Percentiles rank a stretch among this genome's conserved stretches.
Evolutionary conservation across 805 yeast genomes (phyloP).

Genomic region (Wickerhamomyces queroliae): DNA sequence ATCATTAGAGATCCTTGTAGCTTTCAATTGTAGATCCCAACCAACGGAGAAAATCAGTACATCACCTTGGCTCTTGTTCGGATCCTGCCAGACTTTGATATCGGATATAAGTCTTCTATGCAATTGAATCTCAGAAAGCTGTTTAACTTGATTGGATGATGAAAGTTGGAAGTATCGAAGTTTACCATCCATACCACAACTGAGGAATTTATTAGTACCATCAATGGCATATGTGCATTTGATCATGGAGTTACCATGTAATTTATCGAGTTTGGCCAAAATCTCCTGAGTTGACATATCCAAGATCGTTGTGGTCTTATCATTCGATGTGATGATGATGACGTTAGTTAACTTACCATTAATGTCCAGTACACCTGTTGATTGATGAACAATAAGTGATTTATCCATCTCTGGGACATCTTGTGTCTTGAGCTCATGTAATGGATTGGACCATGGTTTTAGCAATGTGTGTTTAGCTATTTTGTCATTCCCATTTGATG

Average conservation of each 20-base stretch:
- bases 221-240: constrained; percentile 29
- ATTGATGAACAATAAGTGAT: constrained; percentile 17
- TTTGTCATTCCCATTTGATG: constrained; percentile 1
- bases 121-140: constrained; percentile 20
- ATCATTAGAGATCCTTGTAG: constrained; percentile 22
- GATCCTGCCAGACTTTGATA: constrained; percentile 22
- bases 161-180: constrained; percentile 22
- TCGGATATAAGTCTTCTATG: constrained; percentile 35
- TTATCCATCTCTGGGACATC: neutral
- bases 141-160: constrained; percentile 1
- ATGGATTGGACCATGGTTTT: constrained; percentile 1
- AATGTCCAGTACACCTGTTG: constrained; percentile 16
- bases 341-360: constrained; percentile 7
- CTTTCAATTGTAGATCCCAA: constrained; percentile 46
- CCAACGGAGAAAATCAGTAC: constrained; percentile 50
- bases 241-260: constrained; percentile 20
- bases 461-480: constrained; percentile 3
- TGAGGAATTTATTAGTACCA: constrained; percentile 23
- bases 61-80: constrained; percentile 8
- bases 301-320: constrained; percentile 11
- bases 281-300: constrained; percentile 9
- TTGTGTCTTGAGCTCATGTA: constrained; percentile 2
- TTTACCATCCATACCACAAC: constrained; percentile 52
- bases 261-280: constrained; percentile 2
- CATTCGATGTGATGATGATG: constrained; percentile 13